These are phyloP conservation scores for Lentinula novae-zelandiae DNA, from an alignment of 1,284 basidiomycete species.

Conservation along the genomic window DNA sequence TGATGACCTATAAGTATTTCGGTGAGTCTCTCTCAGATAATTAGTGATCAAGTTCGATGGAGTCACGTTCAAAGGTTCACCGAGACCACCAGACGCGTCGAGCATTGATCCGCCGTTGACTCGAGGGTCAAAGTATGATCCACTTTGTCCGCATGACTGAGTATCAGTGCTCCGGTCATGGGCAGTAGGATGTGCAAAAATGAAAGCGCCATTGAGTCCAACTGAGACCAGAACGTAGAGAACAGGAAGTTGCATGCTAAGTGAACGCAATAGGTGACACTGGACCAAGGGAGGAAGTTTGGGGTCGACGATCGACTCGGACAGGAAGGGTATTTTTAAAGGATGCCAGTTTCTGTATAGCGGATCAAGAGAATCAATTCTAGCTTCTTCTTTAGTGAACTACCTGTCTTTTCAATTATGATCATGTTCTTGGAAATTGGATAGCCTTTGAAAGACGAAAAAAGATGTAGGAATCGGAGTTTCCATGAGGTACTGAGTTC, in stretches of 20 bases:
- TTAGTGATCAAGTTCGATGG: not conserved
- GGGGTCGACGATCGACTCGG: too few species aligned
- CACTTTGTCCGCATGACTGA: not conserved
- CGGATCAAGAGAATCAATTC: too few species aligned
- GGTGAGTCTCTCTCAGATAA: too few species aligned
- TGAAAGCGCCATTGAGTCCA: not conserved
- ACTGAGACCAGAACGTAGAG: not conserved
- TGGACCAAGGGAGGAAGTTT: too few species aligned
- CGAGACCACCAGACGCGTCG: conserved; percentile 28
- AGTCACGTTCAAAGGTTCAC: conserved; percentile 38
- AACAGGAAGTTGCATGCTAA: not conserved
- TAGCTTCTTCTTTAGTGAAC: not conserved
- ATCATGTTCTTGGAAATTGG: too few species aligned
- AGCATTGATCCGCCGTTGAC: conserved; percentile 29
- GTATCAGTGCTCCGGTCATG: not conserved
- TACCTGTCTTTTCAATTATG: not conserved
- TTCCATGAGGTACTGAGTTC: too few species aligned
- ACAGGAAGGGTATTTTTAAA: too few species aligned
- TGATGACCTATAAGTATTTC: conserved; percentile 33
- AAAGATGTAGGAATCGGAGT: too few species aligned
- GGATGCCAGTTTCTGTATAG: too few species aligned
- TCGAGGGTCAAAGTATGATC: conserved; percentile 16
- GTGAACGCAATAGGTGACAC: too few species aligned
- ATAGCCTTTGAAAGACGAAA: too few species aligned
- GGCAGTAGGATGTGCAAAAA: not conserved